Percentiles rank a stretch among this genome's conserved stretches.
Conservation (phyloP, 225 moss, liverwort and hornwort species). For the Marchantia polymorpha region DNA sequence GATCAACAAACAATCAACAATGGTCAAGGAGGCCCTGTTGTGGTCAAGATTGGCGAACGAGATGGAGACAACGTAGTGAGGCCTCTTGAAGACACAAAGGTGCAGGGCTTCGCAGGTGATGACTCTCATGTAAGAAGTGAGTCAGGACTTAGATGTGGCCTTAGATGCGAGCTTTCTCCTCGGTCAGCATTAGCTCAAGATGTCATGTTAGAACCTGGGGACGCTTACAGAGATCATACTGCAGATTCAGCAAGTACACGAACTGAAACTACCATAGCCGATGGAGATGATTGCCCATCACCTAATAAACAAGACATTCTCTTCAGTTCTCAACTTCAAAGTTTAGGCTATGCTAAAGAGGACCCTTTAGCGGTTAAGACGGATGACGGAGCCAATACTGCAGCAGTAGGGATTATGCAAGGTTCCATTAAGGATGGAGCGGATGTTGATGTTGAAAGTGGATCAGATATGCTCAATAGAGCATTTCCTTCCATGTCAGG, state of each 20-base stretch:
- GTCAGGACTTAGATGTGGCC: conserved; percentile 36
- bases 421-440: conserved; percentile 9
- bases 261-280: conserved; percentile 7
- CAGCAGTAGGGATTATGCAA: conserved; percentile 17
- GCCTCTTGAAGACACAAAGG: conserved; percentile 24
- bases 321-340: conserved; percentile 39
- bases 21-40: conserved; percentile 16
- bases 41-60: conserved; percentile 12
- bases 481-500: conserved; percentile 28
- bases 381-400: conserved; percentile 1
- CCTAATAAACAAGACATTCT: conserved; percentile 39
- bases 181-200: conserved; percentile 38
- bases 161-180: conserved; percentile 29
- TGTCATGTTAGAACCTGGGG: conserved; percentile 23
- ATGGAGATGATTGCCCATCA: conserved; percentile 24
- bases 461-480: conserved; percentile 7
- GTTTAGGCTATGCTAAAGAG: conserved; percentile 26
- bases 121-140: conserved; percentile 41
- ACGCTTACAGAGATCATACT: conserved; percentile 42
- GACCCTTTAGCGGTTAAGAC: conserved; percentile 16
- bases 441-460: conserved; percentile 19
- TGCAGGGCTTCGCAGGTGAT: conserved; percentile 19
- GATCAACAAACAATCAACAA: conserved; percentile 40
- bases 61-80: conserved; percentile 17
- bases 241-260: conserved; percentile 18